Evolutionary conservation across 305 asterid genomes (phyloP).

Genomic region (Salvia sclarea): DNA sequence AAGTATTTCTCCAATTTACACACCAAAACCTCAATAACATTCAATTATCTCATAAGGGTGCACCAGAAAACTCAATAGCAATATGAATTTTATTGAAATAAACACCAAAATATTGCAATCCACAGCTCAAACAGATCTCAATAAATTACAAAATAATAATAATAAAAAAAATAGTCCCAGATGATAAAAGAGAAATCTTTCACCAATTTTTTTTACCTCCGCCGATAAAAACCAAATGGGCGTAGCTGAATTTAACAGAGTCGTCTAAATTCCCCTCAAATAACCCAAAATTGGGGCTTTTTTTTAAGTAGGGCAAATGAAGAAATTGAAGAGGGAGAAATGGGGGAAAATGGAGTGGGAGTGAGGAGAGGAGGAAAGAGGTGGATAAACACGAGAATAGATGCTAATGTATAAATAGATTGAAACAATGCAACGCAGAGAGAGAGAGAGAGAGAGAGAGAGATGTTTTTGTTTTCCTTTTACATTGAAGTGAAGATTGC

Average conservation of each 20-base stretch:
- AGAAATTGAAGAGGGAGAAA: slow-evolving; percentile 4
- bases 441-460: neutral
- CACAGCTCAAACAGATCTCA: slow-evolving; percentile 32
- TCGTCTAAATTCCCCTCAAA: slow-evolving; percentile 33
- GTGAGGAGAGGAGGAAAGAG: slow-evolving; percentile 10
- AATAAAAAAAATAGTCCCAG: neutral
- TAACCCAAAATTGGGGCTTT: slow-evolving; percentile 13
- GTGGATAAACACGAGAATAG: slow-evolving; percentile 21
- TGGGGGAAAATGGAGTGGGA: slow-evolving; percentile 27
- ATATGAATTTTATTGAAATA: slow-evolving; percentile 16
- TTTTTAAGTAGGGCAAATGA: slow-evolving; percentile 18
- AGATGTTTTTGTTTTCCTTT: no score
- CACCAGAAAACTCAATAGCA: slow-evolving; percentile 20
- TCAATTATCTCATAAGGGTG: slow-evolving; percentile 25
- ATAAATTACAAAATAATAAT: no score
- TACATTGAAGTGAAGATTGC: slow-evolving; percentile 40
- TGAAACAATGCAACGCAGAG: slow-evolving; percentile 18
- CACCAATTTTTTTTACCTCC: slow-evolving; percentile 49
- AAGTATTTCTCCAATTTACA: slow-evolving; percentile 21
- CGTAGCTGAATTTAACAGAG: slow-evolving; percentile 28
- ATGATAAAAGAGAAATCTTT: neutral
- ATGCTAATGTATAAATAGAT: neutral
- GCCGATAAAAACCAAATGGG: slow-evolving; percentile 41
- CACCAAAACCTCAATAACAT: slow-evolving; percentile 24
- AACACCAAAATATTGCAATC: neutral